phyloP scores from a whole-genome alignment of 2,329 filamentous ascomycete genomes.

The Diaporthe aspalathi region DNA sequence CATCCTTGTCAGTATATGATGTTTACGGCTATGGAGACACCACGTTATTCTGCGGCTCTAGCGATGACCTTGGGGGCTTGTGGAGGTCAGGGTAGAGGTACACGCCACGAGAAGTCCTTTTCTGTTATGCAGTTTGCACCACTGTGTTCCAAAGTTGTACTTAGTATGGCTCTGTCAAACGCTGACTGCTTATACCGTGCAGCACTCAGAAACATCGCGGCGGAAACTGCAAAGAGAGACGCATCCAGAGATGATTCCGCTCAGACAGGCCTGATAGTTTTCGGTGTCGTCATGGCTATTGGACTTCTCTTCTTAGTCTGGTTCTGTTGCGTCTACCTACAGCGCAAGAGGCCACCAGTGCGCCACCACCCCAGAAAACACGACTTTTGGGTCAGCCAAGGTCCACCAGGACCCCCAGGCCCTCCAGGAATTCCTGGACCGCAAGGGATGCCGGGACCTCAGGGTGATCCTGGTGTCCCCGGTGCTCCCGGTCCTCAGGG shows the following conservation, averaged over 20 bases:
- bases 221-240: neutral
- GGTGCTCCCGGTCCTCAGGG: neutral
- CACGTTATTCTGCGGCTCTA: neutral
- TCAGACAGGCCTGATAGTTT: slow-evolving; percentile 15
- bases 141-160: too few relatives aligned
- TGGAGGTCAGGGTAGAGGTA: neutral
- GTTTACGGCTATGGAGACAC: neutral
- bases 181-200: neutral
- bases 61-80: neutral
- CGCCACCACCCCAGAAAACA: too few relatives aligned
- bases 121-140: neutral
- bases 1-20: neutral
- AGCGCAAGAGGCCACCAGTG: neutral
- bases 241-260: neutral
- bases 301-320: neutral
- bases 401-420: neutral
- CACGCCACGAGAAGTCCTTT: too few relatives aligned
- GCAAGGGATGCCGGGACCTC: neutral
- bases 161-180: neutral
- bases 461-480: neutral
- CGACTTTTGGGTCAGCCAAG: too few relatives aligned
- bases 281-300: slow-evolving; percentile 4
- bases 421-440: neutral
- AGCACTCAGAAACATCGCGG: neutral
- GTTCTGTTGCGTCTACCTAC: slow-evolving; percentile 14